Evolutionary conservation across 1,284 basidiomycete genomes (phyloP).

Genomic region (Polyporus tsugae): DNA sequence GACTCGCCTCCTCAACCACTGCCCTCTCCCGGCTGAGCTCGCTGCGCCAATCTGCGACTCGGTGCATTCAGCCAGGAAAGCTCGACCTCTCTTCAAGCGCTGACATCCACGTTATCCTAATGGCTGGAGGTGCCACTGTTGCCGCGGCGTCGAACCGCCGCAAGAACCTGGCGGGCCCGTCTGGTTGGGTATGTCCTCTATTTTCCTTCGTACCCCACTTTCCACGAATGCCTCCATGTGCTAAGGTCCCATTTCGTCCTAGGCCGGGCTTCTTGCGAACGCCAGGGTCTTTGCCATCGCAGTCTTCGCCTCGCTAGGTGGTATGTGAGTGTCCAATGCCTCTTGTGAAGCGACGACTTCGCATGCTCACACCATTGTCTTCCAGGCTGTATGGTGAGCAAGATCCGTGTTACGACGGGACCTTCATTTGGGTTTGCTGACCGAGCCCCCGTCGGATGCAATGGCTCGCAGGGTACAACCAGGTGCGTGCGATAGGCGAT

Average conservation of each 20-base stretch:
- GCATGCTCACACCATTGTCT: conserved; percentile 7
- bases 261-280: conserved; percentile 72
- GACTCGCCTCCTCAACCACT: neutral
- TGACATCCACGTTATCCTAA: conserved; percentile 36
- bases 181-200: conserved; percentile 65
- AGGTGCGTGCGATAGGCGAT: conserved; percentile 47
- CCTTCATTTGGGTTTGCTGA: conserved; percentile 8
- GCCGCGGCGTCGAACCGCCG: conserved; percentile 55
- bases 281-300: conserved; percentile 67
- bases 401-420: conserved; percentile 9
- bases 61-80: neutral
- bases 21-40: neutral
- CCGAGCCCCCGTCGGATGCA: neutral
- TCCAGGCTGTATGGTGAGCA: conserved; percentile 34
- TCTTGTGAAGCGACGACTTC: conserved; percentile 2
- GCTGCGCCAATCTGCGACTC: neutral
- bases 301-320: conserved; percentile 77
- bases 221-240: too few relatives aligned
- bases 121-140: conserved; percentile 52
- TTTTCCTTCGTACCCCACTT: neutral
- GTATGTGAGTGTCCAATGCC: conserved; percentile 56
- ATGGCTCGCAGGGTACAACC: conserved; percentile 61
- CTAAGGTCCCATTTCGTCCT: neutral
- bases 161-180: conserved; percentile 64
- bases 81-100: neutral